Conservation (phyloP, 2,329 filamentous ascomycete species). For the Microascus cirrosus region DNA sequence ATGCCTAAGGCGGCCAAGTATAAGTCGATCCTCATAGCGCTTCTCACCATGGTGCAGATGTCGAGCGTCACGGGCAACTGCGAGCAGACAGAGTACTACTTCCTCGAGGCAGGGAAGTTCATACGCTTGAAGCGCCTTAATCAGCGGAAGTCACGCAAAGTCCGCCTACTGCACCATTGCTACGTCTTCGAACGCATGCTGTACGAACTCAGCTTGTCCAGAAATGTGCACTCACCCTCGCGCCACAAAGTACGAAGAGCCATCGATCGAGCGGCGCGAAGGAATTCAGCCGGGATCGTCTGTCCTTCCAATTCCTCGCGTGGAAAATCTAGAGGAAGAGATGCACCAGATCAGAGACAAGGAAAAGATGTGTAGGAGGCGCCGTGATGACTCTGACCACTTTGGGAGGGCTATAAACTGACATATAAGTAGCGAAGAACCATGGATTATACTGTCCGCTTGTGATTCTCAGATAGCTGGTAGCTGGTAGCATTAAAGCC, state of each 20-base stretch:
- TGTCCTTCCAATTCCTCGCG: slow-evolving; percentile 17
- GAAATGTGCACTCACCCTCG: slow-evolving; percentile 6
- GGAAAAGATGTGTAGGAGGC: no score
- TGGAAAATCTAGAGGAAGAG: slow-evolving; percentile 19
- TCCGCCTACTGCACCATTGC: slow-evolving; percentile 28
- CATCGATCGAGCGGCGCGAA: slow-evolving; percentile 5
- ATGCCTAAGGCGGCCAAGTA: slow-evolving; percentile 24
- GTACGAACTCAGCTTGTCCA: slow-evolving; percentile 22
- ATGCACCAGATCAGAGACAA: slow-evolving; percentile 20
- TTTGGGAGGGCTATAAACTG: no score
- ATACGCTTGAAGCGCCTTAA: slow-evolving; percentile 23
- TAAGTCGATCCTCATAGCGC: slow-evolving; percentile 25
- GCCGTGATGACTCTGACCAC: no score
- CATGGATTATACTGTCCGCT: no score
- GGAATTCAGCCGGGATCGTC: slow-evolving; percentile 13
- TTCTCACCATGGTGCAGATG: slow-evolving; percentile 24
- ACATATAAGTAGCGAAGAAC: no score
- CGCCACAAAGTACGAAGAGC: slow-evolving; percentile 9
- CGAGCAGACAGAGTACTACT: slow-evolving; percentile 21
- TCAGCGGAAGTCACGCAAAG: slow-evolving; percentile 24
- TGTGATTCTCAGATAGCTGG: no score
- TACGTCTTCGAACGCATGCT: slow-evolving; percentile 26
- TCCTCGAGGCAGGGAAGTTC: slow-evolving; percentile 26
- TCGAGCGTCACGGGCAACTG: slow-evolving; percentile 19
- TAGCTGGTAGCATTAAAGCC: no score